These are phyloP conservation scores for Diaporthe citri DNA, from an alignment of 2,329 filamentous ascomycete genomes.

Conservation along the genomic window DNA sequence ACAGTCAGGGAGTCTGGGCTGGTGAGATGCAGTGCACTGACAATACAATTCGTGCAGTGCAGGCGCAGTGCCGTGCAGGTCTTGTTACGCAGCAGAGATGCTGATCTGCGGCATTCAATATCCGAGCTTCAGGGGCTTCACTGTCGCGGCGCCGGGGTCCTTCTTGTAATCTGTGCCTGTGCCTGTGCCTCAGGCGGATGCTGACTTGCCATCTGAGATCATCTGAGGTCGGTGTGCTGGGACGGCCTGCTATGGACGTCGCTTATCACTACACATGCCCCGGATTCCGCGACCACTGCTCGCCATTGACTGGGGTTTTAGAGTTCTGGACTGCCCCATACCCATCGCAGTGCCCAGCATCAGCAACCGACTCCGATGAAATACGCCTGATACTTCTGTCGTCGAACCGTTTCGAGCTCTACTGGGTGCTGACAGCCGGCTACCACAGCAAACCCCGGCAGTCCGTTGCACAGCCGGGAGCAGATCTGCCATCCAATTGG, in stretches of 20 bases:
- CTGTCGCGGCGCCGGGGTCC: slow-evolving; percentile 3
- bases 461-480: neutral
- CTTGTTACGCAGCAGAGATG: slow-evolving; percentile 28
- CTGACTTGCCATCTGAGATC: slow-evolving; percentile 2
- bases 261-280: neutral
- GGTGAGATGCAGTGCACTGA: slow-evolving; percentile 27
- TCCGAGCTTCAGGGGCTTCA: slow-evolving; percentile 25
- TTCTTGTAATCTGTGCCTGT: neutral
- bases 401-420: neutral
- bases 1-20: neutral
- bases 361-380: neutral
- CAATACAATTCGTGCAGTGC: slow-evolving; percentile 8
- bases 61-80: slow-evolving; percentile 1
- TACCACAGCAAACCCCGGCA: neutral
- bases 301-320: neutral
- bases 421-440: neutral
- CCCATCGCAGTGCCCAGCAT: neutral
- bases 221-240: neutral
- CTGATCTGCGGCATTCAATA: slow-evolving; percentile 31
- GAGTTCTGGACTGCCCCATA: slow-evolving; percentile 3
- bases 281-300: slow-evolving; percentile 8
- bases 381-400: neutral
- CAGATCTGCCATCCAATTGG: neutral
- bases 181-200: neutral
- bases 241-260: neutral